Evolutionary conservation across 1,284 basidiomycete species (phyloP).

Genomic region (Nidula niveotomentosa): DNA sequence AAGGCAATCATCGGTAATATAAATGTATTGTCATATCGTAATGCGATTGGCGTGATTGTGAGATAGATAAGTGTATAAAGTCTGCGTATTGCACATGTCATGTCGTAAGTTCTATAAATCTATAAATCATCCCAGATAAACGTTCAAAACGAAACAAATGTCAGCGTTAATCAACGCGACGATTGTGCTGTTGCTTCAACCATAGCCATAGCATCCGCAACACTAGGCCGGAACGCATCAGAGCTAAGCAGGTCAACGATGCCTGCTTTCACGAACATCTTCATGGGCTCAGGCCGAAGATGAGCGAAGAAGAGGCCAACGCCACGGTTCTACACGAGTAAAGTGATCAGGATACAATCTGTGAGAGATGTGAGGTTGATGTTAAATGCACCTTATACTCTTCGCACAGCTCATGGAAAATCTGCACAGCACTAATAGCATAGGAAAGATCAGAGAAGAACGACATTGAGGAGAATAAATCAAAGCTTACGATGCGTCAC

Average conservation of each 20-base stretch:
- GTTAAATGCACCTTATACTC: conserved; percentile 61
- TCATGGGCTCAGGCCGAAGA: conserved; percentile 54
- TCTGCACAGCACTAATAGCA: conserved; percentile 71
- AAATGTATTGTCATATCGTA: neutral
- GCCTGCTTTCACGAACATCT: conserved; percentile 68
- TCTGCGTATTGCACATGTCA: neutral
- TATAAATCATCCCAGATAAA: neutral
- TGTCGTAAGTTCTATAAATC: neutral
- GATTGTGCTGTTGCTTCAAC: conserved; percentile 28
- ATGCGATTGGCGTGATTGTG: neutral
- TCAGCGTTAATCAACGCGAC: neutral
- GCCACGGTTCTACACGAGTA: conserved; percentile 52
- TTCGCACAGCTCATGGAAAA: conserved; percentile 78
- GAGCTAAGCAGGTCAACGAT: conserved; percentile 64
- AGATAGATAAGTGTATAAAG: too few relatives aligned
- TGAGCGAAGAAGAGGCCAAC: conserved; percentile 83
- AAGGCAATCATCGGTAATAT: neutral
- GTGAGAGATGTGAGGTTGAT: neutral
- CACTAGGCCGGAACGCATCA: conserved; percentile 71
- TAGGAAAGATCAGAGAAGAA: conserved; percentile 5
- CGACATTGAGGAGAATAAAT: neutral
- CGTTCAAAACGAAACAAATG: neutral
- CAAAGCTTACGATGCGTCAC: conserved; percentile 78
- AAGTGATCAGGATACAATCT: conserved; percentile 3
- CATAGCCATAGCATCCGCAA: conserved; percentile 62